Base-by-base conservation (phyloP, 139 green algal species). In the Desmodesmus armatus region DNA sequence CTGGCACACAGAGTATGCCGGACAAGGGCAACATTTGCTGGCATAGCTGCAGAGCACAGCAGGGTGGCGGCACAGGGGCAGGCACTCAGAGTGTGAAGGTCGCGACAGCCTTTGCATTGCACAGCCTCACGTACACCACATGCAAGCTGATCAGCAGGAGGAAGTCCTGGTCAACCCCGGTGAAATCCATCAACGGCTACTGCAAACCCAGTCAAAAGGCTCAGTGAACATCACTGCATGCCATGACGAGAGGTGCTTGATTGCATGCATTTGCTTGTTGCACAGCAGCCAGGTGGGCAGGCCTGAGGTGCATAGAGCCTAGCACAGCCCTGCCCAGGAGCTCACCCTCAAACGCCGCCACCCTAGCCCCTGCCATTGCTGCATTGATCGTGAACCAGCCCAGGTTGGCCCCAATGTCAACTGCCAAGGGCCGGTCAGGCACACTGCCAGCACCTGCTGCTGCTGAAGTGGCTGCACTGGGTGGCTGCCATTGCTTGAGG, bases 341-440 rank as follows among this genome's bases (percentile, higher is more conserved):
- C 60, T 5, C 60, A 70, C 60, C 67, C 39, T 87, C 82, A 63
- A 87, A 87, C 51, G 82, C 51, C 23, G 51, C 47, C 27, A 87
- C 82, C 21, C 27, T 9, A 33, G 41, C 67, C 27, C 82, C 82
- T 21, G 74, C 67, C 11, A n/a, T 47, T 0, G 55, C 71, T 9
- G 82, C 82, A n/a, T 60, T 69, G 70, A 82, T 5, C 49, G 73
- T 80, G 73, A 83, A 82, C 47, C 70, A 78, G 5, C 84, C 84
- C 33, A 85, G 55, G 84, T 85, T 85, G 23, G 84, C 76, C 33
- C 84, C 84, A 6, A 85, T 76, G 75, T 88, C 83, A 3, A 88
- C 19, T 29, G 80, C 15, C 27, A 76, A 35, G 19, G 82, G 82
- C 49, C 33, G 25, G 29, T 23, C 40, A 25, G 40, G 69, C 69